Base-by-base conservation (phyloP, 331 rosid genomes). In the Ulmus americana region DNA sequence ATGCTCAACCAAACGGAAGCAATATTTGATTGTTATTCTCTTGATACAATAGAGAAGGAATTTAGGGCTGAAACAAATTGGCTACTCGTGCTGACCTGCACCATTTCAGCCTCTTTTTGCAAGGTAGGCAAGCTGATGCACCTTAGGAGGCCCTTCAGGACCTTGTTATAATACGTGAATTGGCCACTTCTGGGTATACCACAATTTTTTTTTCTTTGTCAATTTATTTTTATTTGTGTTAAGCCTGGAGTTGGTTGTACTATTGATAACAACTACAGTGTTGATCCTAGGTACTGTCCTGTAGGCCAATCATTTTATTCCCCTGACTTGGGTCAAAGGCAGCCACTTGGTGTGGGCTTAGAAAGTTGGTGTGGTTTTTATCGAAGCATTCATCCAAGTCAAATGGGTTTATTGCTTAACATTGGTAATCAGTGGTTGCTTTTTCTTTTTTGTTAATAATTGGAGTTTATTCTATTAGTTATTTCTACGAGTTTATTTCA, bases 101-200 rank as follows among this genome's bases (percentile, higher is more conserved):
- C 74, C 99, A 90, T 76, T 61, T 94, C 47, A 95, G 90, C 22
- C 91, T 90, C 78, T 94, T 94, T 73, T 72, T 94, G 75, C 87
- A 85, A 68, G 99, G 99, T 52, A 85, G 83, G 62, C 91, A 90
- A 71, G 85, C 96, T 35, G 99, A 94, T 76, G 99, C 97, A 1
- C 99, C 99, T 9, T 97, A 94, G 67, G 99, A 90, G 75, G 97
- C 99, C 1, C 89, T 94, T 69, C 97, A 94, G 70, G 99, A 90
- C 50, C 90, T 90, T 44, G 97, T 94, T 76, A 97, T 94, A 58
- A 77, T 94, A 28, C 91, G 97, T 0, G 97, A 94, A 75, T 77
- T 90, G 6, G 96, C 97, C 0, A 94, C 95, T 13, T 22, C 97
- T 41, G 90, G 96, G 97, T 90, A 74, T 8, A 39, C 10, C 16